Evolutionary conservation across 768 basidiomycete species (phyloP).

Genomic region (Sporobolomyces phaffii): DNA sequence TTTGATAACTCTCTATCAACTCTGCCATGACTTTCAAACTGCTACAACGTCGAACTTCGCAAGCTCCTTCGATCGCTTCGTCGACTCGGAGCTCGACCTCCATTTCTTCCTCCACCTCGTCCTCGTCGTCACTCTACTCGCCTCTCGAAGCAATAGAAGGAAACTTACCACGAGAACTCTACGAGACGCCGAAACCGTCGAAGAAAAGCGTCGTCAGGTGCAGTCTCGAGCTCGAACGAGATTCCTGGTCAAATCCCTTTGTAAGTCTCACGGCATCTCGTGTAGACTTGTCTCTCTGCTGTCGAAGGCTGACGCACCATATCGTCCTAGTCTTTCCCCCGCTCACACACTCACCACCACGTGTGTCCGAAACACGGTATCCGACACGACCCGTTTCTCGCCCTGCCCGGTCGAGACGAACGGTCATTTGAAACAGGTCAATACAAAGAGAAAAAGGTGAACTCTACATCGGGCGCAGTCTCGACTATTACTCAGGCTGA

Average conservation of each 20-base stretch:
- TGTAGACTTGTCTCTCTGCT: background rate
- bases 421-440: background rate
- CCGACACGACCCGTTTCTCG: conserved; percentile 24
- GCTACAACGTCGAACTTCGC: background rate
- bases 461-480: no score
- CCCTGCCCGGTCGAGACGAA: conserved; percentile 16
- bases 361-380: conserved; percentile 25
- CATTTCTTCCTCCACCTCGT: background rate
- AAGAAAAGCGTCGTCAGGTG: background rate
- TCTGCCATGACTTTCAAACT: background rate
- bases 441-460: background rate
- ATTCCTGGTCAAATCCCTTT: conserved; percentile 3
- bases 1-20: background rate
- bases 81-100: background rate
- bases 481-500: background rate
- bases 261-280: no score
- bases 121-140: background rate
- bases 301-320: background rate
- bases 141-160: conserved; percentile 5
- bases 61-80: background rate
- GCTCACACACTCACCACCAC: conserved; percentile 9
- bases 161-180: background rate
- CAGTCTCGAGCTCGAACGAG: background rate
- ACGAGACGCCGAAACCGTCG: background rate
- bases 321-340: background rate